Evolutionary conservation across 129 eudicot species (phyloP).

Genomic region (Arctium minus): DNA sequence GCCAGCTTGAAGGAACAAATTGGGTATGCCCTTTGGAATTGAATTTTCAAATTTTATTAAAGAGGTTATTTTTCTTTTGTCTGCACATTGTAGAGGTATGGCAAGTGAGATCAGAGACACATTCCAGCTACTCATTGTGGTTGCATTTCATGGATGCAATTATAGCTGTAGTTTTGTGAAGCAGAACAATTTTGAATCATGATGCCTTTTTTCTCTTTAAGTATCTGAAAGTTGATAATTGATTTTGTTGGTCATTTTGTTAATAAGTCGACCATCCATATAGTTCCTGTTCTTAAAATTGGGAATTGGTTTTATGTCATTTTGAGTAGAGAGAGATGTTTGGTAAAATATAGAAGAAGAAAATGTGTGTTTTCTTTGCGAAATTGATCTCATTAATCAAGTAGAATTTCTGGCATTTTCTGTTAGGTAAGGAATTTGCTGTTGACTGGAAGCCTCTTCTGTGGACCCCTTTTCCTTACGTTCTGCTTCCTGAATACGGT

Average conservation of each 20-base stretch:
- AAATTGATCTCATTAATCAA: not conserved
- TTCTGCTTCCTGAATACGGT: conserved; percentile 68
- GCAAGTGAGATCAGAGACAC: too few relatives aligned
- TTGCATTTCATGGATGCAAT: too few relatives aligned
- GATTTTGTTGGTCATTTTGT: too few relatives aligned
- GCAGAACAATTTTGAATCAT: too few relatives aligned
- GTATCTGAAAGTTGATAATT: too few relatives aligned
- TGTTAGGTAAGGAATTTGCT: conserved; percentile 55
- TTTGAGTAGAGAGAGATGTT: not conserved
- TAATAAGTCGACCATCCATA: too few relatives aligned
- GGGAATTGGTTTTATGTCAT: not conserved
- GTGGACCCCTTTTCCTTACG: conserved; percentile 60
- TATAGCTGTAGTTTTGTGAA: too few relatives aligned
- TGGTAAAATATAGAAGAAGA: not conserved
- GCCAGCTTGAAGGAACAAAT: conserved; percentile 57
- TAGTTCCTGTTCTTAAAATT: too few relatives aligned
- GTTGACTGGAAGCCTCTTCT: conserved; percentile 59
- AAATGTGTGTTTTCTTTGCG: too few relatives aligned
- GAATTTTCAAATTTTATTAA: not conserved
- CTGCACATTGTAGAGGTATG: not conserved
- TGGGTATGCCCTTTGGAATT: conserved; percentile 41
- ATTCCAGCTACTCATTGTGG: too few relatives aligned
- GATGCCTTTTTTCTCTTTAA: too few relatives aligned
- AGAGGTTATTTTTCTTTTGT: not conserved
- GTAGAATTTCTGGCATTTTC: not conserved